These are phyloP conservation scores for Emmonsia crescens DNA, from an alignment of 2,329 filamentous ascomycete genomes.

Conservation along the genomic window DNA sequence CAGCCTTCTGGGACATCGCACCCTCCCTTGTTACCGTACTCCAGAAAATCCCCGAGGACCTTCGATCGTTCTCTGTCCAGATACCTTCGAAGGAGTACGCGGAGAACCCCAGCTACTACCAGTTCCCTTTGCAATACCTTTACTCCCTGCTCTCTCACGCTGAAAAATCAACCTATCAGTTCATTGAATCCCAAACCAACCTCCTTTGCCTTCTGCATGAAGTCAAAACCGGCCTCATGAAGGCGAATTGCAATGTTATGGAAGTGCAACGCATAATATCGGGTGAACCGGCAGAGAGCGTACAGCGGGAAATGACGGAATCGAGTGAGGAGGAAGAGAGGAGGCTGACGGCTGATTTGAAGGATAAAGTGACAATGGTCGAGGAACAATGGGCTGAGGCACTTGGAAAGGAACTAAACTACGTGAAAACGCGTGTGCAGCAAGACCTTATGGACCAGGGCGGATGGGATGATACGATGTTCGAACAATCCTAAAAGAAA, in stretches of 20 bases:
- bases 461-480: slow-evolving; percentile 76
- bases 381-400: slow-evolving; percentile 86
- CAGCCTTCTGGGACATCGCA: slow-evolving; percentile 96
- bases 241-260: slow-evolving; percentile 55
- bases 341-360: slow-evolving; percentile 69
- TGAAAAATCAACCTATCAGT: slow-evolving; percentile 89
- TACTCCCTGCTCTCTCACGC: slow-evolving; percentile 76
- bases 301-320: slow-evolving; percentile 40
- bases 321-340: slow-evolving; percentile 57
- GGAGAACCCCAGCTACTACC: slow-evolving; percentile 73
- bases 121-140: slow-evolving; percentile 81
- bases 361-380: slow-evolving; percentile 84
- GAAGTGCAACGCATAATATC: slow-evolving; percentile 51
- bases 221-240: slow-evolving; percentile 68
- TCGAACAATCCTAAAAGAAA: slow-evolving; percentile 22
- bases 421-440: slow-evolving; percentile 63
- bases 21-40: slow-evolving; percentile 68
- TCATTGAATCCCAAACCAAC: slow-evolving; percentile 91
- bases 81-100: slow-evolving; percentile 70
- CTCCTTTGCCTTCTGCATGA: slow-evolving; percentile 82
- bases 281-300: slow-evolving; percentile 33
- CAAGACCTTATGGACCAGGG: slow-evolving; percentile 62
- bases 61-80: slow-evolving; percentile 55
- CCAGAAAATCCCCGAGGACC: slow-evolving; percentile 58
- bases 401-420: slow-evolving; percentile 64